These are phyloP conservation scores for Trichosporon sp. DNA, from an alignment of 1,284 basidiomycete species.

Conservation along the genomic window DNA sequence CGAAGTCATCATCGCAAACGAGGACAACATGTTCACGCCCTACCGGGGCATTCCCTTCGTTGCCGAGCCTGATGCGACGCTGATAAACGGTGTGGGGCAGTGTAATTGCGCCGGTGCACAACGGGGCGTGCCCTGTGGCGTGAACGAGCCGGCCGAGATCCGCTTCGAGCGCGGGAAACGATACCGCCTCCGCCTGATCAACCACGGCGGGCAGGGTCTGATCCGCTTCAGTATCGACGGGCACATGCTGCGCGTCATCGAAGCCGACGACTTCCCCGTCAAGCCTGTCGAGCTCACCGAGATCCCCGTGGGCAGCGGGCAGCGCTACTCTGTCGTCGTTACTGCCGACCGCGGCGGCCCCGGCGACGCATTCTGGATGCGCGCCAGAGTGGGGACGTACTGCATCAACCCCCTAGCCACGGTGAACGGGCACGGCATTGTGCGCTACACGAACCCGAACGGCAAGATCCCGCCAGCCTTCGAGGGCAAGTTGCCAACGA, in stretches of 20 bases:
- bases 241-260: slow-evolving; percentile 27
- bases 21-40: not conserved
- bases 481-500: not conserved
- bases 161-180: slow-evolving; percentile 1
- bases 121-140: not conserved
- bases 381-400: slow-evolving; percentile 24
- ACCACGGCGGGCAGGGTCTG: slow-evolving; percentile 10
- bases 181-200: slow-evolving; percentile 22
- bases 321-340: slow-evolving; percentile 38
- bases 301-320: slow-evolving; percentile 22
- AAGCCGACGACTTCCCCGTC: slow-evolving; percentile 24
- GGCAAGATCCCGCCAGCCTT: not conserved
- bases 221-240: slow-evolving; percentile 24
- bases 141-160: slow-evolving; percentile 6
- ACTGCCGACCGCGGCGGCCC: slow-evolving; percentile 25
- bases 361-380: slow-evolving; percentile 36
- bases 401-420: slow-evolving; percentile 3
- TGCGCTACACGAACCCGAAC: slow-evolving; percentile 7
- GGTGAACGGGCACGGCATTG: not conserved
- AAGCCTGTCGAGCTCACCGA: slow-evolving; percentile 23
- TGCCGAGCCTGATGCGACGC: slow-evolving; percentile 18
- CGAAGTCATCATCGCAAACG: slow-evolving; percentile 18
- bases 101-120: not conserved
- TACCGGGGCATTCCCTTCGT: slow-evolving; percentile 7
- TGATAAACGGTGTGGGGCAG: slow-evolving; percentile 30